Conservation (phyloP, 1,284 basidiomycete genomes). For the Fomitopsis pinicola region DNA sequence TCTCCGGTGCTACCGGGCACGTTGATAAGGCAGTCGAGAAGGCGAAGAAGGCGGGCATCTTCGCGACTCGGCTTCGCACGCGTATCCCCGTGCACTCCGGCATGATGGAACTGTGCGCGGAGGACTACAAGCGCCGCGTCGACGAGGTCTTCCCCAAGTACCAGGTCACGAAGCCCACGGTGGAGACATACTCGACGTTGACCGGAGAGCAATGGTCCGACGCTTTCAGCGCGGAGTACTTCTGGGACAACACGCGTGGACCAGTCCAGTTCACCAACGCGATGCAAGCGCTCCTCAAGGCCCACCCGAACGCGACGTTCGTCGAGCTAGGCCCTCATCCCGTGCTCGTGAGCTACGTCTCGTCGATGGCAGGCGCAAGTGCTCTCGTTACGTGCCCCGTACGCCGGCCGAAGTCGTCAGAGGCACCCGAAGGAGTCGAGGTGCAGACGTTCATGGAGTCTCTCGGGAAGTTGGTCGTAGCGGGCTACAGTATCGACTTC, state of each 20-base stretch:
- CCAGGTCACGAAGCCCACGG: conserved; percentile 4
- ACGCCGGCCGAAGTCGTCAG: conserved; percentile 14
- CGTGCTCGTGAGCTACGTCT: conserved; percentile 30
- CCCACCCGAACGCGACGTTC: conserved; percentile 20
- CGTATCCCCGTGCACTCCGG: conserved; percentile 30
- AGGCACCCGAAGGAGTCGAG: not conserved
- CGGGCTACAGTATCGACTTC: conserved; percentile 15
- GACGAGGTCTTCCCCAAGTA: conserved; percentile 25
- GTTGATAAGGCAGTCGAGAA: conserved; percentile 26
- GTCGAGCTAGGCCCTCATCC: conserved; percentile 35
- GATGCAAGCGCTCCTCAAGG: conserved; percentile 14
- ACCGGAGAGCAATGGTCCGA: conserved; percentile 17
- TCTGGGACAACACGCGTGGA: conserved; percentile 30
- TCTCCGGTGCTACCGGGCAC: conserved; percentile 27
- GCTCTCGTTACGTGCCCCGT: conserved; percentile 26
- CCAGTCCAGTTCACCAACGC: conserved; percentile 30
- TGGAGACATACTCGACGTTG: conserved; percentile 22
- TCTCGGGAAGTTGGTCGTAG: conserved; percentile 12
- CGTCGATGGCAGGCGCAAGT: conserved; percentile 15
- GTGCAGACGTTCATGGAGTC: conserved; percentile 6
- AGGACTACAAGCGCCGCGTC: conserved; percentile 19
- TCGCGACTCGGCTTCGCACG: conserved; percentile 30
- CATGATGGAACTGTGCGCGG: conserved; percentile 29
- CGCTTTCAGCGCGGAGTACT: conserved; percentile 27
- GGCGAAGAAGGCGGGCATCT: conserved; percentile 25